These are phyloP conservation scores for Tulasnella sp. DNA, from an alignment of 768 basidiomycete genomes.

Conservation along the genomic window DNA sequence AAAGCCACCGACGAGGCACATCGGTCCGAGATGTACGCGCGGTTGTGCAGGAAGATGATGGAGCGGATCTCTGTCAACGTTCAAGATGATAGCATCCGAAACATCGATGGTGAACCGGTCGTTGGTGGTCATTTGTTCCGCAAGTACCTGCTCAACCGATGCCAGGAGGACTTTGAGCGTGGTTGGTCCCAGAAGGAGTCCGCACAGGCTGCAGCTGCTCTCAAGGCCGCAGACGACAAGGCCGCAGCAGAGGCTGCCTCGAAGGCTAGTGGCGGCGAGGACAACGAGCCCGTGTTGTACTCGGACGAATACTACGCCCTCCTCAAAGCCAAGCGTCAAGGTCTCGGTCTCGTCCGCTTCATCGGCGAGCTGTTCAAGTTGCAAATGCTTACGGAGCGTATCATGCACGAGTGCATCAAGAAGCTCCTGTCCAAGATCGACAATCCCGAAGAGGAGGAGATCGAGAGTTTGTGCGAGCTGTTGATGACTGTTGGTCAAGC, in stretches of 20 bases:
- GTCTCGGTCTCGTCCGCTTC: conserved; percentile 94
- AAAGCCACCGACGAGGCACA: conserved; percentile 94
- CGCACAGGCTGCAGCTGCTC: conserved; percentile 75
- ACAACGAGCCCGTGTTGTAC: conserved; percentile 68
- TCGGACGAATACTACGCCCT: conserved; percentile 95
- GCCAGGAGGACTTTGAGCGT: conserved; percentile 95
- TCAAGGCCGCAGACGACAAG: conserved; percentile 75
- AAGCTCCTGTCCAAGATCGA: conserved; percentile 88
- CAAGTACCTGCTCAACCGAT: conserved; percentile 91
- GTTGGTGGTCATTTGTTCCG: conserved; percentile 91
- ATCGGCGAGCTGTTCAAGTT: conserved; percentile 98
- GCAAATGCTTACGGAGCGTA: conserved; percentile 95
- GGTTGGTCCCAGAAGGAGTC: conserved; percentile 89
- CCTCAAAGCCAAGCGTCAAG: conserved; percentile 94
- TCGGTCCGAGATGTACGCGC: conserved; percentile 97
- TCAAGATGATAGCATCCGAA: conserved; percentile 79
- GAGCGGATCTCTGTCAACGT: conserved; percentile 83
- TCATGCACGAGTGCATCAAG: conserved; percentile 98
- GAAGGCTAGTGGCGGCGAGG: conserved; percentile 32
- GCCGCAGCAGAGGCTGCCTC: conserved; percentile 52
- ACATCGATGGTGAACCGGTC: conserved; percentile 76
- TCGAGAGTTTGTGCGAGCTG: conserved; percentile 91
- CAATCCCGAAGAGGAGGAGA: conserved; percentile 95
- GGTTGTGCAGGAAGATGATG: conserved; percentile 92
- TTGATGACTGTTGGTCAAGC: conserved; percentile 77